Evolutionary conservation across 306 rosid genomes (phyloP).

Genomic region (Trichosanthes truncata): DNA sequence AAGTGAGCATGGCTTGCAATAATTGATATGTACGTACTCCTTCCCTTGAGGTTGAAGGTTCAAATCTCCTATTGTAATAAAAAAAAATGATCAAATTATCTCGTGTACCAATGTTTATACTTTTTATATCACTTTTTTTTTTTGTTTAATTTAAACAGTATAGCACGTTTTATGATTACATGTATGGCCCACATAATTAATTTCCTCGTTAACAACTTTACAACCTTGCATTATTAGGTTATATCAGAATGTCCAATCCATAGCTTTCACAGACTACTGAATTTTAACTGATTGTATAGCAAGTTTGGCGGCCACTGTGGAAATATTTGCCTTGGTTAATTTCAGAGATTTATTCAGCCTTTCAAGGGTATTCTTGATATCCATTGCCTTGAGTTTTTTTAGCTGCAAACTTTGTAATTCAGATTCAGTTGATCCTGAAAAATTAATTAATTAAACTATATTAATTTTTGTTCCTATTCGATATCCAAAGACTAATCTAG

Average conservation of each 20-base stretch:
- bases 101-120: no score
- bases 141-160: not conserved
- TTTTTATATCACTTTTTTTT: not conserved
- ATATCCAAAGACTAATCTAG: not conserved
- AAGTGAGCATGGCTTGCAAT: no score
- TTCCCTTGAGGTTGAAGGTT: no score
- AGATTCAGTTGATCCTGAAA: constrained; percentile 29
- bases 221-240: not conserved
- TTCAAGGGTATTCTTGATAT: constrained; percentile 23
- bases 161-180: not conserved
- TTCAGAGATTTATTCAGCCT: constrained; percentile 29
- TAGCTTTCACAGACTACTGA: not conserved
- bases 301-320: constrained; percentile 34
- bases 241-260: not conserved
- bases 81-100: no score
- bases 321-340: constrained; percentile 17
- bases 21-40: no score
- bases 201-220: not conserved
- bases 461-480: no score
- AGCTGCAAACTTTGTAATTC: constrained; percentile 25
- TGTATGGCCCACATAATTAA: not conserved
- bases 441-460: not conserved
- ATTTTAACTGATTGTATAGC: constrained; percentile 40
- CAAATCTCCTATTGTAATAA: no score
- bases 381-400: constrained; percentile 41